Conservation (phyloP, 2,329 filamentous ascomycete species). For the Fusarium succisae region DNA sequence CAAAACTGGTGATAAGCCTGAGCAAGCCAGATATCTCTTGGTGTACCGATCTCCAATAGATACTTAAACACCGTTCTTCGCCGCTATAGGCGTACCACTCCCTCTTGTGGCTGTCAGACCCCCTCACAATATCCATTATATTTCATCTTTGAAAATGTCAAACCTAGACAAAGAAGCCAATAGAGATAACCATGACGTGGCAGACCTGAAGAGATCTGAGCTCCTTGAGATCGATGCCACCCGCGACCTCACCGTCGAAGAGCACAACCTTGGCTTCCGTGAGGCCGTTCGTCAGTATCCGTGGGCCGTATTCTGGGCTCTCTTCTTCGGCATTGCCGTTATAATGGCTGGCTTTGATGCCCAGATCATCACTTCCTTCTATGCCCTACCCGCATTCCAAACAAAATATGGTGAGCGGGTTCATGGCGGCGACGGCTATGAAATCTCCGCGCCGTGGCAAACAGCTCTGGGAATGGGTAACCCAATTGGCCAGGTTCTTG, state of each 20-base stretch:
- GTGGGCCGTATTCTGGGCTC: background rate
- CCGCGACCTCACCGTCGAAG: background rate
- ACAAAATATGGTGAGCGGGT: background rate
- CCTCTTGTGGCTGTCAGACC: background rate
- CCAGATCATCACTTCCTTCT: background rate
- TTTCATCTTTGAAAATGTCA: background rate
- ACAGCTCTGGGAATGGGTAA: background rate
- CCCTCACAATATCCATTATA: background rate
- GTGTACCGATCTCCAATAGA: background rate
- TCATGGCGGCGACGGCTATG: background rate
- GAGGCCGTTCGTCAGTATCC: background rate
- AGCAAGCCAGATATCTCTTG: background rate
- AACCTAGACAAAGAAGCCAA: background rate
- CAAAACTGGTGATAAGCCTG: background rate
- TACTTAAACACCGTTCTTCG: background rate
- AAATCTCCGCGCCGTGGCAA: background rate
- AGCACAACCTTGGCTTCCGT: background rate
- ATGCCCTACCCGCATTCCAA: background rate
- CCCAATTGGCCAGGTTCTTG: background rate
- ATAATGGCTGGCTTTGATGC: background rate
- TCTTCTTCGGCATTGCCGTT: background rate
- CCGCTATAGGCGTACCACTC: fast-evolving
- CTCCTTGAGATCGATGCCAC: background rate
- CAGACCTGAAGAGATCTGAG: background rate
- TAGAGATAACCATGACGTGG: background rate